Evolutionary conservation across 192 early-diverging fungal genomes (phyloP), one percentile per base, ranked within the genome.

Genomic region (Backusella tarrabulga): DNA sequence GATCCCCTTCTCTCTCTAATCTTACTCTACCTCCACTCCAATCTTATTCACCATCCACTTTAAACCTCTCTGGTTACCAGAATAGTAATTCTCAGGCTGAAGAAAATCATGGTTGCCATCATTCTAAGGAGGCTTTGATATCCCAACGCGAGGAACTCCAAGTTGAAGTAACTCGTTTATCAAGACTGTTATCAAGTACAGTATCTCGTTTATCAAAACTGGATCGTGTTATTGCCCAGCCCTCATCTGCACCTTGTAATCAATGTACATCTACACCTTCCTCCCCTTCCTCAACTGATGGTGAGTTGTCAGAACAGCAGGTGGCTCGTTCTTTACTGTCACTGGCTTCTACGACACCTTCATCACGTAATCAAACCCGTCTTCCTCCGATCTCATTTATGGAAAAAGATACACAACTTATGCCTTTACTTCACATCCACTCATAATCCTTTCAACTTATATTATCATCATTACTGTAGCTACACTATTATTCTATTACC

Each of bases 141-240:
- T 63, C 56, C 2, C 56, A 63, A 29, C 56, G 56, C 21, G 23
- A 63, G 56, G 56, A 63, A 29, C 56, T 63, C 56, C 86, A 88
- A 60, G 77, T 82, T 26, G 86, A 90, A 71, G 86, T 90, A 6
- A 74, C 83, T 12, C 83, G 87, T 68, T 60, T 90, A 21, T 83
- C 80, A 11, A 83, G 79, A 74, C 68, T 90, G 7, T 69, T 90
- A 2, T 83, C 81, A 15, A 77, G 81, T 26, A 85, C 89, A 7
- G 81, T 83, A 3, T 85, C 87, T 17, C 83, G 87, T 7, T 75
- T 90, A 26, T 83, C 77, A 72, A 83, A 82, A 6, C 71, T 90
- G 14, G 87, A 90, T 73, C 54, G 67, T 3, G 41, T 23, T 5
- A 66, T 79, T 29, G 32, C 34, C 41, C 26, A 50, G 29, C n/a